Base-by-base conservation (phyloP, 2,329 filamentous ascomycete genomes). In the Xylaria sp. region DNA sequence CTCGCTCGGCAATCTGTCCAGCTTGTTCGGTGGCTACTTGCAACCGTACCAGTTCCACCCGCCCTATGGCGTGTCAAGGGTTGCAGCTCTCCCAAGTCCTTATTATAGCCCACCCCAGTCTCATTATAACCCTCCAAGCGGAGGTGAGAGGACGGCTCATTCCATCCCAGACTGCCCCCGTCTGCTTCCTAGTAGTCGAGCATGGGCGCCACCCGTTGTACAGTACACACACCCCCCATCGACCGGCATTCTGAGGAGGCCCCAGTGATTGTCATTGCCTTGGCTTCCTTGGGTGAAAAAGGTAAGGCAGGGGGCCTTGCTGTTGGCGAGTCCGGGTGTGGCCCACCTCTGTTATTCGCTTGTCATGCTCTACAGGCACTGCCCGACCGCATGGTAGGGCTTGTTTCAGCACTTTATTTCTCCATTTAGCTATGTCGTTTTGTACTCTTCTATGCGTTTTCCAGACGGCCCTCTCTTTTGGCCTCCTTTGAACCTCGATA, bases 401-500 rank as follows among this genome's bases (percentile, higher is more conserved):
- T 69, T 69, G 75, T 78, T 77, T 78, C 76, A 77, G 64, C 62
- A 68, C 72, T 72, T 66, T 68, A 62, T 65, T 67, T 70, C 66
- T 72, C 67, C 69, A 67, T 72, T 68, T 60, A 66, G 70, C 59
- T 67, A 61, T 67, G 58, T 63, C 67, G 69, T 74, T 73, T 73
- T 70, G 68, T 66, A 69, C 71, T 61, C 66, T 72, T 73, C 71
- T 66, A 72, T 72, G 69, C 69, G 61, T 72, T 71, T 72, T 74
- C 68, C 64, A 69, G 65, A 67, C 65, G 63, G 65, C 60, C 62
- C 56, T 68, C 62, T 64, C 63, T 65, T 66, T 68, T 63, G 64
- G 64, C 29, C 57, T 56, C 49, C 61, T 59, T 57, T 56, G 57
- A 63, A 54, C 57, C 63, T 53, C 46, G 49, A 57, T 59, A 61